Percentiles rank a stretch among this genome's conserved stretches.
These are phyloP conservation scores for Silene coronaria DNA, from an alignment of 179 eudicot genomes.

Conservation along the genomic window DNA sequence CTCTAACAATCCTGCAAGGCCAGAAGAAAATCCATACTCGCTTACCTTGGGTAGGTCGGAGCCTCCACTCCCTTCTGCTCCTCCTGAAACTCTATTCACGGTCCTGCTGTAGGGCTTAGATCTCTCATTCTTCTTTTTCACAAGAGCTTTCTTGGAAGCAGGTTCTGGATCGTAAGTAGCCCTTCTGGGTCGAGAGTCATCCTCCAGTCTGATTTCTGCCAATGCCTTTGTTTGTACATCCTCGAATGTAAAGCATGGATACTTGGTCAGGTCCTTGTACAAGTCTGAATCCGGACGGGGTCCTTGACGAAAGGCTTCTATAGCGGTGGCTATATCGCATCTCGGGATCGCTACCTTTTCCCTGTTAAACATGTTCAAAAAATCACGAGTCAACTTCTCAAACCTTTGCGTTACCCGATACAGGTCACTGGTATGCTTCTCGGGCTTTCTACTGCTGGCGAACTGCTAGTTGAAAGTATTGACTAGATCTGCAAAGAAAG, in stretches of 20 bases:
- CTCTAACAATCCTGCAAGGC: too few species aligned
- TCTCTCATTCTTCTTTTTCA: too few species aligned
- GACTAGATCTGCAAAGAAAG: not conserved
- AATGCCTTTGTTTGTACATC: not conserved
- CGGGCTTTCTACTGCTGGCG: not conserved
- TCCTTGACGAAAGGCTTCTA: too few species aligned
- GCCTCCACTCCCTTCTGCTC: too few species aligned
- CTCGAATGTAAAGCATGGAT: not conserved
- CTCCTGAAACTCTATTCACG: too few species aligned
- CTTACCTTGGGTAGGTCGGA: too few species aligned
- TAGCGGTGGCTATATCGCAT: not conserved
- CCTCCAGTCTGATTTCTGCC: not conserved
- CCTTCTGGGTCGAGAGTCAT: not conserved
- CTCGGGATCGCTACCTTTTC: not conserved
- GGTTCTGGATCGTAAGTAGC: too few species aligned
- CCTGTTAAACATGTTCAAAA: not conserved
- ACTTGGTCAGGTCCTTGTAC: too few species aligned
- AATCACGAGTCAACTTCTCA: not conserved
- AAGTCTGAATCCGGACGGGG: not conserved
- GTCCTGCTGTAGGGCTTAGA: too few species aligned
- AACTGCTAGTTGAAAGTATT: not conserved
- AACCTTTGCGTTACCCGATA: not conserved
- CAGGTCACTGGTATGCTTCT: not conserved
- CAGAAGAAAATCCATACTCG: too few species aligned
- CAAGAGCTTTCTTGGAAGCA: too few species aligned